Base-by-base conservation (phyloP, 164 flowering plant genomes). In the Liquidambar formosana region DNA sequence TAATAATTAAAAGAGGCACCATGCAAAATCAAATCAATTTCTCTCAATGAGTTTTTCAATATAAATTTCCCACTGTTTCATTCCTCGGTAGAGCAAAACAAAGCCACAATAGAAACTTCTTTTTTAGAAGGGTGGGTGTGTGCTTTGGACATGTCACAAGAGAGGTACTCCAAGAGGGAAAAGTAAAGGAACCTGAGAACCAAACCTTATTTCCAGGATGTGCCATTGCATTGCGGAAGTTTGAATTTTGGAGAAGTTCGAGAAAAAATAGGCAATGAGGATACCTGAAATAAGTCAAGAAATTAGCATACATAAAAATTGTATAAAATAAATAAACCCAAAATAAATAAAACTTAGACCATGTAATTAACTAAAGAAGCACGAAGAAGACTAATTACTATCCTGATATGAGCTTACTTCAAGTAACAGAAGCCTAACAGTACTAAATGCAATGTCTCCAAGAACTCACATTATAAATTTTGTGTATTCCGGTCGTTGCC, bases 261-360 rank as follows among this genome's bases (percentile, higher is more conserved):
- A 95, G 96, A 73, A 95, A 93, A 85, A 58, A 93, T 23, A 95
- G 79, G 84, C 96, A 89, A 76, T 93, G 99, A 23, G 99, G 99
- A 78, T 93, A 95, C 98, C 99, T 95, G 81, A 69, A 72, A 68
- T 47, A 22, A 48, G 22, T 12, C 14, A 3, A 65, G 3, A 57
- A 64, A 71, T 62, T 22, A 59, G 49, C 13, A 41, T 23, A 44
- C 21, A 59, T n/a, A n/a, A n/a, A n/a, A n/a, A n/a, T n/a, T n/a
- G n/a, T n/a, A 53, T 58, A 3, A 2, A 23, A 46, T 12, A 25
- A 52, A 52, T 8, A 65, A 54, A 63, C 16, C 13, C 13, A 18
- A 52, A 33, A 6, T 5, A 4, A 26, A 43, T 33, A 38, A 60
- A 16, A 10, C 8, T 11, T 60, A 14, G 12, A 33, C 16, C 22